Evolutionary conservation across 2,329 filamentous ascomycete species (phyloP).

Genomic region (Plectosphaerella cucumerina): DNA sequence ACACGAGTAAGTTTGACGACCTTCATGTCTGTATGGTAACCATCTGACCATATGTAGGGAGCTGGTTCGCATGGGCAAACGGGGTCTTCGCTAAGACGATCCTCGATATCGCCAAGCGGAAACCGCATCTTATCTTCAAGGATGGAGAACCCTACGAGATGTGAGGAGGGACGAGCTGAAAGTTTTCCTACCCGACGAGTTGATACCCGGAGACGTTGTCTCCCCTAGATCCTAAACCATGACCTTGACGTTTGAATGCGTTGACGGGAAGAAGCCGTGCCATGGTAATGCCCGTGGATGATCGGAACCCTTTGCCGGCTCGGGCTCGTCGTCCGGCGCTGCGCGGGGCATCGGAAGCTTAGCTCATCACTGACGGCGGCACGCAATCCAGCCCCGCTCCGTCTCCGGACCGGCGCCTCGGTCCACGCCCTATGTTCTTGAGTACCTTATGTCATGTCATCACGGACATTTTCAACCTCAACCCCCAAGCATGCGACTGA

Average conservation of each 20-base stretch:
- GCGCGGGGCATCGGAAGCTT: no score
- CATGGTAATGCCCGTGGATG: no score
- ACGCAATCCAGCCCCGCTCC: no score
- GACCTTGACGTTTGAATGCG: not conserved
- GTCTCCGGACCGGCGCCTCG: not conserved
- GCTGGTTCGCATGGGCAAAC: conserved; percentile 97
- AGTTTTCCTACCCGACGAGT: not conserved
- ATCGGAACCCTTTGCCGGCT: no score
- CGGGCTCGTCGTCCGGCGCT: no score
- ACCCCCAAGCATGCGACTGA: not conserved
- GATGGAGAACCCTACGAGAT: conserved; percentile 56
- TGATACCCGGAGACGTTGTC: not conserved
- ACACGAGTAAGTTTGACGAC: conserved; percentile 62
- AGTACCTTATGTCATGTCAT: no score
- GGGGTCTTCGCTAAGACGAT: conserved; percentile 93
- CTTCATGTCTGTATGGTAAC: not conserved
- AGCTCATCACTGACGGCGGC: no score
- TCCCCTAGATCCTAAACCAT: not conserved
- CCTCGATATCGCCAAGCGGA: conserved; percentile 80
- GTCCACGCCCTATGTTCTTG: no score
- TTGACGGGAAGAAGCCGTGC: not conserved
- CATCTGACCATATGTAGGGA: conserved; percentile 39
- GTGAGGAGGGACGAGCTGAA: conserved; percentile 17
- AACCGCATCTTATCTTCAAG: conserved; percentile 80
- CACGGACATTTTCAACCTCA: not conserved